A percentile compares a stretch with the other conserved stretches of the same genome.
Conservation (phyloP, 257 asterid genomes). For the Fraxinus excelsior region DNA sequence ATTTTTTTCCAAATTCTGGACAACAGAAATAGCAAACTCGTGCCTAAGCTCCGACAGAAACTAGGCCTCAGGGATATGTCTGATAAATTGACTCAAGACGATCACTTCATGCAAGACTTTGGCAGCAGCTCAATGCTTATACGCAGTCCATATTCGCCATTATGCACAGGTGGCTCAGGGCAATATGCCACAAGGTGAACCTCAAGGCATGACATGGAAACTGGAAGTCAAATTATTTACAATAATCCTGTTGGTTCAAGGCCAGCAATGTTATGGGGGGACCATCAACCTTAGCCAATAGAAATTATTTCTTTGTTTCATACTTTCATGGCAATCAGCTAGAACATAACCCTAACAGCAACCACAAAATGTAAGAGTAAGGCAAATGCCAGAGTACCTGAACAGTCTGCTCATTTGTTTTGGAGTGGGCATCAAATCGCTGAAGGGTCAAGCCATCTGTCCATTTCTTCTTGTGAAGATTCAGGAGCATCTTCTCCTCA, state of each 20-base stretch:
- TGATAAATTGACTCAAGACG: not conserved
- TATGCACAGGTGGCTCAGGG: not conserved
- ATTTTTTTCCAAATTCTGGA: not conserved
- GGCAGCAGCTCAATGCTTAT: not conserved
- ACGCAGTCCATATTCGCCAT: not conserved
- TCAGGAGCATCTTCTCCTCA: slow-evolving; percentile 96
- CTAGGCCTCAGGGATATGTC: not conserved
- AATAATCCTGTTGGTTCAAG: not conserved
- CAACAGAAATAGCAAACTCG: not conserved
- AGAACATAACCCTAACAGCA: not conserved
- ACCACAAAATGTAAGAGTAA: not conserved
- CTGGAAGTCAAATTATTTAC: not conserved
- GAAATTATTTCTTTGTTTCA: not conserved
- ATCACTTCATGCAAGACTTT: not conserved
- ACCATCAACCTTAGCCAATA: not conserved
- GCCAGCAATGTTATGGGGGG: not conserved
- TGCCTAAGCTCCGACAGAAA: not conserved
- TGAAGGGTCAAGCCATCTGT: slow-evolving; percentile 91
- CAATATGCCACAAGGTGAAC: not conserved
- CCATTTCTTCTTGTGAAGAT: slow-evolving; percentile 97
- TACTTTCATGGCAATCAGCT: not conserved
- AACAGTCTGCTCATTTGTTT: slow-evolving; percentile 95
- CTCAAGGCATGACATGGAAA: not conserved
- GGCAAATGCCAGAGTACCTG: slow-evolving; percentile 46
- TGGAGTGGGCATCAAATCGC: slow-evolving; percentile 90